These are phyloP conservation scores for Fusarium sp. DNA, from an alignment of 2,329 filamentous ascomycete species.

Conservation along the genomic window DNA sequence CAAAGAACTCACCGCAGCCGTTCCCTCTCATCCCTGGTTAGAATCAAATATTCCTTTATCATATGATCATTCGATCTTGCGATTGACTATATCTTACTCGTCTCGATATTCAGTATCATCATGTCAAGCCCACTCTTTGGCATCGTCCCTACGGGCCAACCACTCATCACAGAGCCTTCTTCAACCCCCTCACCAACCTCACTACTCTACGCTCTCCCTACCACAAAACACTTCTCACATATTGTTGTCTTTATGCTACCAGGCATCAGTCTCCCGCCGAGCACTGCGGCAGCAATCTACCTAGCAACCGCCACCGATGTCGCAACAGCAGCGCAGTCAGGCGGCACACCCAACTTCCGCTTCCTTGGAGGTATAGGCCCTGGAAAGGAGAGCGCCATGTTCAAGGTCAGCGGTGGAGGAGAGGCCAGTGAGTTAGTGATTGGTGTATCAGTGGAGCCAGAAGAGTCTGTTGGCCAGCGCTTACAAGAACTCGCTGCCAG, in stretches of 20 bases:
- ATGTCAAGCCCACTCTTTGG: slow-evolving; percentile 59
- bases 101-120: neutral
- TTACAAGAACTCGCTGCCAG: slow-evolving; percentile 65
- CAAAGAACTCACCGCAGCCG: neutral
- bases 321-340: slow-evolving; percentile 51
- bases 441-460: slow-evolving; percentile 84
- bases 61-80: neutral
- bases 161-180: slow-evolving; percentile 63
- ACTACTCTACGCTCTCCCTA: slow-evolving; percentile 63
- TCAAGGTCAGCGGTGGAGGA: slow-evolving; percentile 70
- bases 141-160: slow-evolving; percentile 68
- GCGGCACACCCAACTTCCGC: slow-evolving; percentile 69
- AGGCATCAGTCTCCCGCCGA: slow-evolving; percentile 74
- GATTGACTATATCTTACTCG: neutral
- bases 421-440: slow-evolving; percentile 67
- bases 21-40: neutral
- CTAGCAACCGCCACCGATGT: slow-evolving; percentile 66
- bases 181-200: slow-evolving; percentile 63
- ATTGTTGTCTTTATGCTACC: slow-evolving; percentile 91
- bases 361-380: slow-evolving; percentile 90
- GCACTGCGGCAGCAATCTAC: slow-evolving; percentile 89
- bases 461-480: slow-evolving; percentile 74
- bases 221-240: slow-evolving; percentile 73
- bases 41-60: neutral
- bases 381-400: slow-evolving; percentile 91